Conservation (phyloP, 371 early-diverging fungal genomes). For the Mortierella sp. region DNA sequence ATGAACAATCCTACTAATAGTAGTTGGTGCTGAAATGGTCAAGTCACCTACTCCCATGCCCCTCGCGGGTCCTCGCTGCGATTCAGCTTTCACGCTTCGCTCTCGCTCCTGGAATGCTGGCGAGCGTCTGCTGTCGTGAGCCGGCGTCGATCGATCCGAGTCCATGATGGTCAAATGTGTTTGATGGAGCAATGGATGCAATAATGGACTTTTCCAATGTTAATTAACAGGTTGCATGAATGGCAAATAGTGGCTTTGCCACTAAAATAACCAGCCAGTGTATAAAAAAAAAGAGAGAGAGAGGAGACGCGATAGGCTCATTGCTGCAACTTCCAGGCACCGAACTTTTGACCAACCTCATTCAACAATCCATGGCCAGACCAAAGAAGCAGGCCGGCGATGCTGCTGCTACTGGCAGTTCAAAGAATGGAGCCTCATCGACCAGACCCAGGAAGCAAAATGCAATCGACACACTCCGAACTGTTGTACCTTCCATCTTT, state of each 20-base stretch:
- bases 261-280: too few species aligned
- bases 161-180: slow-evolving; percentile 31
- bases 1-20: too few species aligned
- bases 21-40: not conserved
- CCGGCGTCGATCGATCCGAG: slow-evolving; percentile 47
- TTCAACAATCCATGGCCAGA: slow-evolving; percentile 29
- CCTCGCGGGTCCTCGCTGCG: slow-evolving; percentile 35
- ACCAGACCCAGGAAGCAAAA: slow-evolving; percentile 28
- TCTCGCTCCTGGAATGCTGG: slow-evolving; percentile 48
- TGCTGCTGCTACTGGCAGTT: not conserved
- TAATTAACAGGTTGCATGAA: not conserved
- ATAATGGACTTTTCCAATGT: not conserved
- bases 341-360: not conserved
- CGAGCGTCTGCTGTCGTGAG: slow-evolving; percentile 28
- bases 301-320: slow-evolving; percentile 2
- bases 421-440: slow-evolving; percentile 7
- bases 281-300: not conserved
- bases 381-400: slow-evolving; percentile 25
- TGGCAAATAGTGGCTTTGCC: slow-evolving; percentile 18
- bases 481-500: slow-evolving; percentile 74
- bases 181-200: not conserved
- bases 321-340: not conserved
- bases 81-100: slow-evolving; percentile 36
- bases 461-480: slow-evolving; percentile 42
- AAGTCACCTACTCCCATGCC: slow-evolving; percentile 34